A percentile compares a stretch with the other conserved stretches of the same genome.
These are phyloP conservation scores for Neofusicoccum kwambonambiense DNA, from an alignment of 2,329 filamentous ascomycete species.

Conservation along the genomic window DNA sequence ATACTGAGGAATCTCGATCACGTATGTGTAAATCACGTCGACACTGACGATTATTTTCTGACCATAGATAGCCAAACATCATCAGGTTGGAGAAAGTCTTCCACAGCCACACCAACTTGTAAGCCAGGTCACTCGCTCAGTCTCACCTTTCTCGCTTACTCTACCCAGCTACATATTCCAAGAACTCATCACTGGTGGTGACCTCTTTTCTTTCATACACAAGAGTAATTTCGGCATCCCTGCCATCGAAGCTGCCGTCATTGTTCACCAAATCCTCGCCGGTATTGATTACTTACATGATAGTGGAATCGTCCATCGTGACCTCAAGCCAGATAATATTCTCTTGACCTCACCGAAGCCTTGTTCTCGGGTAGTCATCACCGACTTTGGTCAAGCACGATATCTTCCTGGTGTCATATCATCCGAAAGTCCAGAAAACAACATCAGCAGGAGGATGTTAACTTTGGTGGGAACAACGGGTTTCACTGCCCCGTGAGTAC, in stretches of 20 bases:
- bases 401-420: slow-evolving; percentile 27
- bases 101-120: slow-evolving; percentile 52
- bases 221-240: slow-evolving; percentile 46
- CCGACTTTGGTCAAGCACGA: slow-evolving; percentile 60
- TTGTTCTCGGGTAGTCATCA: slow-evolving; percentile 56
- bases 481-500: slow-evolving; percentile 55
- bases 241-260: slow-evolving; percentile 53
- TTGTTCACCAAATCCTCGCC: slow-evolving; percentile 56
- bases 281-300: slow-evolving; percentile 60
- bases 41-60: not conserved
- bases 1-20: slow-evolving; percentile 55
- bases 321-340: slow-evolving; percentile 64
- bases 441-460: slow-evolving; percentile 45
- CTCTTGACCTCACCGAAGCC: slow-evolving; percentile 55
- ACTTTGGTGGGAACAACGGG: slow-evolving; percentile 56
- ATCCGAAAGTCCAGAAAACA: not conserved
- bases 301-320: slow-evolving; percentile 57
- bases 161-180: slow-evolving; percentile 57
- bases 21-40: slow-evolving; percentile 32
- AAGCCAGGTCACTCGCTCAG: slow-evolving; percentile 20
- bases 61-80: slow-evolving; percentile 54
- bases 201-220: slow-evolving; percentile 60
- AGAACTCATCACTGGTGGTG: slow-evolving; percentile 59
- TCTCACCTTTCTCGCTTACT: not conserved
- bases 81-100: slow-evolving; percentile 58